phyloP scores from a whole-genome alignment of 2,329 filamentous ascomycete genomes.

The Cladosporium halotolerans region DNA sequence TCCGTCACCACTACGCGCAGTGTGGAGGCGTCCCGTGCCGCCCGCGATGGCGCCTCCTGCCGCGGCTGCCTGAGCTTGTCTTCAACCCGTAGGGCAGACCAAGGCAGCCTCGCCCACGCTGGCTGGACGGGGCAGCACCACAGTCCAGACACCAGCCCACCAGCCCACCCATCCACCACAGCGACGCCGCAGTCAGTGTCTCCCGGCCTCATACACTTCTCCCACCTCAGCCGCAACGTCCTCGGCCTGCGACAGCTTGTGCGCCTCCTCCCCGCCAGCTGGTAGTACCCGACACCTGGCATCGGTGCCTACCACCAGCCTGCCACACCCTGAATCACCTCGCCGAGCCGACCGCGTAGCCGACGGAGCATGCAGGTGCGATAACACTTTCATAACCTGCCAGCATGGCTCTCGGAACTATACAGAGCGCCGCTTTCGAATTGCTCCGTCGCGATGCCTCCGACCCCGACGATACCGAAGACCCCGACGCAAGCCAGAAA shows the following conservation, averaged over 20 bases:
- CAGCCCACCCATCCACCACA: background rate
- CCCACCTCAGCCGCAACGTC: background rate
- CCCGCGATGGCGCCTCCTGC: no score
- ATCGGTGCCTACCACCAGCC: background rate
- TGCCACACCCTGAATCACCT: background rate
- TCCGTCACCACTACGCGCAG: no score
- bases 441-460: conserved; percentile 34
- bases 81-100: no score
- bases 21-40: no score
- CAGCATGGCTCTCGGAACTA: conserved; percentile 23
- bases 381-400: conserved; percentile 20
- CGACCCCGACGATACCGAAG: conserved; percentile 47
- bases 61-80: no score
- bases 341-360: background rate
- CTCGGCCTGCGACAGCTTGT: background rate
- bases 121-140: no score
- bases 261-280: background rate
- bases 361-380: conserved; percentile 17
- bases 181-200: conserved; percentile 9
- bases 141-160: background rate
- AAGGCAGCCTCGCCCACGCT: no score
- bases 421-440: conserved; percentile 17
- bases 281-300: conserved; percentile 9
- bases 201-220: background rate
- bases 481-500: conserved; percentile 77